Base-by-base conservation (phyloP, 306 rosid species). In the Castanopsis chinensis region DNA sequence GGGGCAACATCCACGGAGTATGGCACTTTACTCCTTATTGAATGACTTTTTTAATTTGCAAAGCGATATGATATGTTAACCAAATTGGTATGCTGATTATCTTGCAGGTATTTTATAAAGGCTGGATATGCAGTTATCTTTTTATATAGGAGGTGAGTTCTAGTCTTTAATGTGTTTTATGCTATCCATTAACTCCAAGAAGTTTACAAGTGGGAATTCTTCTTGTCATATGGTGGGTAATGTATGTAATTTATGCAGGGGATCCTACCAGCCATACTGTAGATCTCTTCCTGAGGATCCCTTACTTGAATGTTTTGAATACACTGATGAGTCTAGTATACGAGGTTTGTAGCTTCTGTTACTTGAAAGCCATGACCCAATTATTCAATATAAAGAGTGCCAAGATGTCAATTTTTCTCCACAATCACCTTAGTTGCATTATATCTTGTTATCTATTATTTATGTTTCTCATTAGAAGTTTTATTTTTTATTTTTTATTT, bases 1-100 rank as follows among this genome's bases (percentile, higher is more conserved):
- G 99, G 99, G 59, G 98, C 99, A 58, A 85, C 99, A 32, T 95
- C 99, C 79, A 93, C 98, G 1, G 98, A 95, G 99, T 95, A 90
- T 54, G 86, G 78, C 32, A 58, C 76, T 71, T 30, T 82, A 33
- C 37, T 74, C n/a, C 14, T 72, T 77, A 51, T 72, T 12, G 56
- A 81, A 35, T 45, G 25, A 12, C 37, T 1, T 43, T 32, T 78
- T 60, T 53, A 19, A 35, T 6, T 67, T 25, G 19, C 1, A 32
- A 32, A 21, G 61, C 49, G 64, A 11, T 3, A 73, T 73, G 63
- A 64, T 73, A 9, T 78, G 74, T 21, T 49, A 80, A 56, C 72
- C 43, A n/a, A 27, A 63, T 69, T 43, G 61, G 53, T 10, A 77
- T 77, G 71, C n/a, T 83, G 78, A 64, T 79, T 68, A 35, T 72